Evolutionary conservation across 805 yeast species (phyloP), one percentile per base, ranked within the genome.

Genomic region (Lipomyces sp.): DNA sequence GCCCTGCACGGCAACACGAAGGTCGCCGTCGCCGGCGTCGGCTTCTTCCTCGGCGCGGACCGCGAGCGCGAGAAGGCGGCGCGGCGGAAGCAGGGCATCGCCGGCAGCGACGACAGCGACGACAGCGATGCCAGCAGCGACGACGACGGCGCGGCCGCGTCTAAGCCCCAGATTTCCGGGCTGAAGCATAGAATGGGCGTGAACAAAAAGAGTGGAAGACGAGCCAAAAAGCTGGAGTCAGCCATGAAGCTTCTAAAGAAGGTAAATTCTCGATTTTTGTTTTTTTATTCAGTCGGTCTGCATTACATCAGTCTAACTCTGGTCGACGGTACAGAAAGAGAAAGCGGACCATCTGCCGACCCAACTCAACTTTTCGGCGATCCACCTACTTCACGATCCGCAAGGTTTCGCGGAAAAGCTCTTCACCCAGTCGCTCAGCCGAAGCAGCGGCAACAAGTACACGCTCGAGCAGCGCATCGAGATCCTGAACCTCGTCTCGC

Each of bases 381-480:
- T 93, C 47, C 99, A 93, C 69, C 71, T 93, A 51, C 75, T 93
- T 47, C 80, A 97, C 67, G 98, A 93, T 66, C 98, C 99, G 8
- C 99, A 93, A 68, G 96, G 96, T 3, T 93, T 93, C 70, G 96
- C 98, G 6, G 98, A 93, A 59, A 78, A 74, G 52, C 72, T 93
- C 49, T 93, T 82, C 63, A 77, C 79, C 26, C 78, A 74, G 39
- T 95, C 89, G 64, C 70, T 91, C 53, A 76, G 83, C 43, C 79
- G 84, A 37, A 45, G 46, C 37, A 84, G 84, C 61, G 81, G 77
- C 53, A 73, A 81, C 19, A 81, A 79, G 62, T 84, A 86, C 62
- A 83, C 81, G 63, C 73, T 91, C 62, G 97, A 91, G 54, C 97
- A 91, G 67, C 88, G 86, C 63, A 87, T 93, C 57, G 78, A 86